These are phyloP conservation scores for Claviceps fusiformis DNA, from an alignment of 2,329 filamentous ascomycete genomes.

Conservation along the genomic window DNA sequence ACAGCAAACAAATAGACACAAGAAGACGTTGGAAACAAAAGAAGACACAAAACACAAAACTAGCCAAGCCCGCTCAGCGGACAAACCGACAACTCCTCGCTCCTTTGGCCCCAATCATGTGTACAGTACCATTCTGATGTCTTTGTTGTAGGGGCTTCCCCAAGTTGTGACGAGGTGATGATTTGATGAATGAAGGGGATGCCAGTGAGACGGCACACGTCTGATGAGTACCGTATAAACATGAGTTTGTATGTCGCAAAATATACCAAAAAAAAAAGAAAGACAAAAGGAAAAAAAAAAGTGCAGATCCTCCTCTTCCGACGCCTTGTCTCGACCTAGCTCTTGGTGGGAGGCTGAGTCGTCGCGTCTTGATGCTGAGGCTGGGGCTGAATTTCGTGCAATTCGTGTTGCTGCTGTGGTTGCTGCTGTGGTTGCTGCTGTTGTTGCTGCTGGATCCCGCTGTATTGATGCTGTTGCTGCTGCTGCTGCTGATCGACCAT, in stretches of 20 bases:
- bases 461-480: not conserved
- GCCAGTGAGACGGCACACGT: too few species aligned
- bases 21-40: too few species aligned
- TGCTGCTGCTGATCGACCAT: not conserved
- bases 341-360: not conserved
- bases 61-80: too few species aligned
- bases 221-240: not conserved
- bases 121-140: not conserved
- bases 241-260: not conserved
- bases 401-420: not conserved
- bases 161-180: not conserved
- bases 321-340: not conserved
- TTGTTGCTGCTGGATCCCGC: not conserved
- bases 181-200: too few species aligned
- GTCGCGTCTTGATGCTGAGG: not conserved
- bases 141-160: not conserved
- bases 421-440: not conserved
- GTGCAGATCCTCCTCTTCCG: not conserved
- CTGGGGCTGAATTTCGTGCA: constrained; percentile 1
- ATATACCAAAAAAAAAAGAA: too few species aligned
- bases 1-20: too few species aligned
- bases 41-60: too few species aligned
- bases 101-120: not conserved
- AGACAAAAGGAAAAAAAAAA: not conserved
- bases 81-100: not conserved